phyloP scores from a whole-genome alignment of 345 rosid species.

The Melaleuca quinquenervia region DNA sequence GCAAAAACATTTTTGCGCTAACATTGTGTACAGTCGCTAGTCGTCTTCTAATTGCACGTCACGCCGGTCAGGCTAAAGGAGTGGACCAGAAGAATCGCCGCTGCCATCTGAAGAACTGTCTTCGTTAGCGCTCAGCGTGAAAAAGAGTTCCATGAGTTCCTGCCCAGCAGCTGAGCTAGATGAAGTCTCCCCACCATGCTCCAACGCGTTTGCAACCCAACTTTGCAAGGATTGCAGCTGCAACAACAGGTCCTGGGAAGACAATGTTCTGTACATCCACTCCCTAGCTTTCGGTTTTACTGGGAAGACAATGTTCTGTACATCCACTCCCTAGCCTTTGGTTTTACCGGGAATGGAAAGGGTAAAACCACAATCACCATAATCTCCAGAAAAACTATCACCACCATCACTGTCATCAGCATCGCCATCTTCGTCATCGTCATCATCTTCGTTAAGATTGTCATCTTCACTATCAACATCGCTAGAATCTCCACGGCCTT shows the following conservation, averaged over 20 bases:
- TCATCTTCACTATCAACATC: constrained; percentile 1
- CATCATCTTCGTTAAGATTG: constrained; percentile 3
- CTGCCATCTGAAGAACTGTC: constrained; percentile 29
- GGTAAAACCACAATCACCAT: constrained; percentile 12
- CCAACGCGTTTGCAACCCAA: constrained; percentile 15
- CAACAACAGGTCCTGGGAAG: constrained; percentile 38
- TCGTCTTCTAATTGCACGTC: neutral
- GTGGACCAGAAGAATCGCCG: neutral
- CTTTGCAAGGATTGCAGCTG: constrained; percentile 41
- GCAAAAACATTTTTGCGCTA: neutral
- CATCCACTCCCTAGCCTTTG: constrained; percentile 46
- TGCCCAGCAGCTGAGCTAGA: constrained; percentile 10
- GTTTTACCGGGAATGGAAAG: constrained; percentile 49
- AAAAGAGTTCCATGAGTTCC: constrained; percentile 39
- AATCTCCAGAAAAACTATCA: constrained; percentile 2
- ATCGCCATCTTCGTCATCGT: neutral
- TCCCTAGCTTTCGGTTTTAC: constrained; percentile 36
- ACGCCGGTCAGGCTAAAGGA: neutral
- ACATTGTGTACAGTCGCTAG: neutral
- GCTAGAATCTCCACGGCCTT: constrained; percentile 2
- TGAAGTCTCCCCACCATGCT: constrained; percentile 25
- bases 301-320: constrained; percentile 21
- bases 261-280: constrained; percentile 33
- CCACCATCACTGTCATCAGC: neutral
- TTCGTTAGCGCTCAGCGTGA: constrained; percentile 29